Conservation (phyloP, 2,329 filamentous ascomycete species). For the Chaetothyriales sp. region DNA sequence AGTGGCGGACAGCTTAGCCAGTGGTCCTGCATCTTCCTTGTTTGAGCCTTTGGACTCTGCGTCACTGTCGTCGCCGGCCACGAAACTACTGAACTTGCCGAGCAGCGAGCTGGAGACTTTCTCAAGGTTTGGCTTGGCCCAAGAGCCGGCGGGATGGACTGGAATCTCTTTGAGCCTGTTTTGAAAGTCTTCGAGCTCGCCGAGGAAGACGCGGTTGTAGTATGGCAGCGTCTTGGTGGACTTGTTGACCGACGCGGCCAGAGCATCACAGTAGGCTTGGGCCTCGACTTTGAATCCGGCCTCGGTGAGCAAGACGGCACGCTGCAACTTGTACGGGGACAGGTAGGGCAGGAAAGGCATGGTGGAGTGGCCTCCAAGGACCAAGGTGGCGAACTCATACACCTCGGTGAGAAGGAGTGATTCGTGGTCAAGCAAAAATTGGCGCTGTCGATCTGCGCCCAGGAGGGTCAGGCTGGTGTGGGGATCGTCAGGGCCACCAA, state of each 20-base stretch:
- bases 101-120: constrained; percentile 85
- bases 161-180: constrained; percentile 74
- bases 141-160: constrained; percentile 66
- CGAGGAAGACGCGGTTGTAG: constrained; percentile 62
- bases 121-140: constrained; percentile 90
- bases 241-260: constrained; percentile 59
- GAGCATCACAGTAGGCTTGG: constrained; percentile 79
- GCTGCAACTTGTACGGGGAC: constrained; percentile 78
- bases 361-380: constrained; percentile 42
- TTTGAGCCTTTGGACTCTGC: constrained; percentile 44
- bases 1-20: constrained; percentile 64
- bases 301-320: constrained; percentile 73
- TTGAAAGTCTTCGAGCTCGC: constrained; percentile 67
- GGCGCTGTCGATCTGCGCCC: constrained; percentile 65
- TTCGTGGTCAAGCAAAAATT: constrained; percentile 64
- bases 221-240: constrained; percentile 78
- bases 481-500: constrained; percentile 73
- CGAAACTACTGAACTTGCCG: constrained; percentile 91
- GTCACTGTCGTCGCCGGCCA: constrained; percentile 76
- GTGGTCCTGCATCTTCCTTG: constrained; percentile 59
- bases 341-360: constrained; percentile 61
- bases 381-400: constrained; percentile 76
- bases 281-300: constrained; percentile 71
- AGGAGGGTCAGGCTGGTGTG: constrained; percentile 68
- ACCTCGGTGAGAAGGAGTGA: constrained; percentile 88